phyloP scores from a whole-genome alignment of 306 rosid species.

The Cicer judaicum region DNA sequence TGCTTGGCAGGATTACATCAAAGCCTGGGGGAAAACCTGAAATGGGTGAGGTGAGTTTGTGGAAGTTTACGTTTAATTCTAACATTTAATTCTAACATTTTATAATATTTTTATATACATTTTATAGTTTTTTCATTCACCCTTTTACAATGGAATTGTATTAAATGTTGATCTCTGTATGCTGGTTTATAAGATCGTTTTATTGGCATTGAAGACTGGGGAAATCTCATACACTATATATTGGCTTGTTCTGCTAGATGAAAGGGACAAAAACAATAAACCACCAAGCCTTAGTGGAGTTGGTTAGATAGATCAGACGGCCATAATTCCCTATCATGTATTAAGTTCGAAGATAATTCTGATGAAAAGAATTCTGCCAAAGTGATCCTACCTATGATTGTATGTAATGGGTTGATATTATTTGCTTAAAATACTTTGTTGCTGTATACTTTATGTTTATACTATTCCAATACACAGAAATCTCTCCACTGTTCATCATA shows the following conservation, averaged over 20 bases:
- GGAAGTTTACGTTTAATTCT: neutral
- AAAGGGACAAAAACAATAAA: constrained; percentile 2
- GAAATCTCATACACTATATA: constrained; percentile 4
- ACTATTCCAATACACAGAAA: constrained; percentile 11
- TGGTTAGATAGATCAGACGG: neutral
- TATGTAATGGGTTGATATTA: constrained; percentile 20
- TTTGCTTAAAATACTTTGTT: constrained; percentile 13
- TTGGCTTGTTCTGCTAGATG: constrained; percentile 1
- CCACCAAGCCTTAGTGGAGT: neutral
- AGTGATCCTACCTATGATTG: neutral
- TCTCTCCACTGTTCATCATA: constrained; percentile 12
- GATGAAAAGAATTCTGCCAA: constrained; percentile 15
- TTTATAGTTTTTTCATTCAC: neutral
- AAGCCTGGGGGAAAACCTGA: constrained; percentile 90
- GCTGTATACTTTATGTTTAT: neutral
- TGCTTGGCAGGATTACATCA: constrained; percentile 79
- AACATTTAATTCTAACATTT: constrained; percentile 6
- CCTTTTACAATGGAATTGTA: constrained; percentile 15
- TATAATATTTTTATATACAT: neutral
- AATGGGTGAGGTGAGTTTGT: constrained; percentile 92
- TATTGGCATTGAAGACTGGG: neutral
- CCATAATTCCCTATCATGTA: neutral
- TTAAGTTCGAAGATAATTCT: neutral
- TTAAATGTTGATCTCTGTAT: constrained; percentile 15
- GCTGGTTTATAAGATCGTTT: constrained; percentile 10